These are phyloP conservation scores for Schizosaccharomyces japonicus DNA, from an alignment of 805 yeast species.

Conservation along the genomic window DNA sequence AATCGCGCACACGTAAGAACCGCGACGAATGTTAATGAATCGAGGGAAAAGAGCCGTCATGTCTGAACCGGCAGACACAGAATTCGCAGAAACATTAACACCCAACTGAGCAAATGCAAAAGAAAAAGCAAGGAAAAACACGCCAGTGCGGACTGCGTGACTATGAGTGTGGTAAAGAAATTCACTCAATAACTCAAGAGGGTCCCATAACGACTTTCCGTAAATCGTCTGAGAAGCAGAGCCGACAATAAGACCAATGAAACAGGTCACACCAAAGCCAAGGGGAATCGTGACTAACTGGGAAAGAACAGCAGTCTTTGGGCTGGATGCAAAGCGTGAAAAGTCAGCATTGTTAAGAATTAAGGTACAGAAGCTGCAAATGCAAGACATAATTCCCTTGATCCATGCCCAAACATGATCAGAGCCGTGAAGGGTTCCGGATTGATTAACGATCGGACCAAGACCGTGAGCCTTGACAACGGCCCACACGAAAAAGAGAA, in stretches of 20 bases:
- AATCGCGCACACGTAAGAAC: constrained; percentile 51
- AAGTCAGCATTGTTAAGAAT: constrained; percentile 78
- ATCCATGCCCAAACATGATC: constrained; percentile 51
- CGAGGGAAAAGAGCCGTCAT: constrained; percentile 19
- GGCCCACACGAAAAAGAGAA: constrained; percentile 65
- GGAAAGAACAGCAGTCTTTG: constrained; percentile 24
- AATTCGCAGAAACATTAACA: constrained; percentile 17
- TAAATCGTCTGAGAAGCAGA: constrained; percentile 46
- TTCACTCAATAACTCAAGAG: constrained; percentile 46
- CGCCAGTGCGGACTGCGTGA: constrained; percentile 19
- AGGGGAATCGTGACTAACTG: constrained; percentile 42
- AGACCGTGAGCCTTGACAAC: constrained; percentile 47
- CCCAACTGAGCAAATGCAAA: constrained; percentile 19
- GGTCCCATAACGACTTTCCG: constrained; percentile 59
- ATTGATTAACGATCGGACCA: constrained; percentile 33
- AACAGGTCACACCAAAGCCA: constrained; percentile 55
- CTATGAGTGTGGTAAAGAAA: constrained; percentile 30
- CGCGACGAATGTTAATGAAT: constrained; percentile 42
- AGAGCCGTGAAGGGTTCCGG: constrained; percentile 24
- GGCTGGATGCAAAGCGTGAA: constrained; percentile 41
- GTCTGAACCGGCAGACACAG: constrained; percentile 5
- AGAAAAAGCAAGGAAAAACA: constrained; percentile 18
- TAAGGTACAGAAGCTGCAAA: constrained; percentile 33
- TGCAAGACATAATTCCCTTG: constrained; percentile 30
- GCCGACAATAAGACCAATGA: constrained; percentile 66